Evolutionary conservation across 2,329 filamentous ascomycete genomes (phyloP).

Genomic region (Penicillium sp.): DNA sequence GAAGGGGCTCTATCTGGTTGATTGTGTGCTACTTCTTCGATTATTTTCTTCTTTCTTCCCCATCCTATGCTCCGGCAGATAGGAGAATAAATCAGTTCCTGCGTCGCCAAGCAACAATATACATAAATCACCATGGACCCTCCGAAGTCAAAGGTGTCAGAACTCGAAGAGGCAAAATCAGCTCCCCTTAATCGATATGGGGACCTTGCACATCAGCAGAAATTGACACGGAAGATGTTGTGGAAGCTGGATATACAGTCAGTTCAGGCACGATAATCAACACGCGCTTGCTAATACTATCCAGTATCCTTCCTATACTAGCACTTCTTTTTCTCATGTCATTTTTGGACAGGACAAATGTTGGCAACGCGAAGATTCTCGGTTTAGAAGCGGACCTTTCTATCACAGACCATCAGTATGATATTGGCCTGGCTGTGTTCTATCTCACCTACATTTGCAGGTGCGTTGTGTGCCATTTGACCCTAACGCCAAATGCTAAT

Average conservation of each 20-base stretch:
- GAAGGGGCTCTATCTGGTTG: not conserved
- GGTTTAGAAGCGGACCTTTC: conserved; percentile 58
- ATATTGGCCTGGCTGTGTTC: conserved; percentile 62
- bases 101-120: not conserved
- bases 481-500: not conserved
- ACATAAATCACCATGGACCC: conserved; percentile 17
- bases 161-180: conserved; percentile 24
- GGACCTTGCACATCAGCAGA: conserved; percentile 19
- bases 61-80: not conserved
- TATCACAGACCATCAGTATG: conserved; percentile 62
- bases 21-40: not conserved
- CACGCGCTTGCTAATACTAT: not conserved
- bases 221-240: conserved; percentile 47
- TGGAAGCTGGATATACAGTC: conserved; percentile 42
- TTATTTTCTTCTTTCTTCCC: not conserved
- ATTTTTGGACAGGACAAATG: conserved; percentile 67
- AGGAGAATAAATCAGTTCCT: not conserved
- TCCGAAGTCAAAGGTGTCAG: conserved; percentile 17
- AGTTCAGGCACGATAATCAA: not conserved
- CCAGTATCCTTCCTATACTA: conserved; percentile 61
- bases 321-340: conserved; percentile 65
- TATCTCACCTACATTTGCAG: conserved; percentile 60
- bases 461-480: conserved; percentile 31
- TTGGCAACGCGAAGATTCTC: conserved; percentile 67
- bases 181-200: conserved; percentile 13